These are phyloP conservation scores for Allantophomopsis lycopodina DNA, from an alignment of 2,329 filamentous ascomycete species.

Conservation along the genomic window DNA sequence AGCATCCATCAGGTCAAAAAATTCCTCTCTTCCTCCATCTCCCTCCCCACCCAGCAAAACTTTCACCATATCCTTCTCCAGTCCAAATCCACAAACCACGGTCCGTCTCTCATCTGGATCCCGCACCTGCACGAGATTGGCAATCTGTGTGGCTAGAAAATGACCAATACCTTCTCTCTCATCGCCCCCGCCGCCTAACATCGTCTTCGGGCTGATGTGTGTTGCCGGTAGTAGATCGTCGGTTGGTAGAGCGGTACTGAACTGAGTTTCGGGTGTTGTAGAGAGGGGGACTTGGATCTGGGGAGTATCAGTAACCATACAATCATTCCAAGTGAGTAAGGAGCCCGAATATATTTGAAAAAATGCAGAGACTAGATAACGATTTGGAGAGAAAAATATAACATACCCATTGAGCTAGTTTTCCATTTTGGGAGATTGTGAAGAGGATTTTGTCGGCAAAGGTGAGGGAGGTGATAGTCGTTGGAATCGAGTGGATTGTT, in stretches of 20 bases:
- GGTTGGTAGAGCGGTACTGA: conserved; percentile 33
- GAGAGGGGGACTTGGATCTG: conserved; percentile 69
- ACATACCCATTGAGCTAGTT: conserved; percentile 81
- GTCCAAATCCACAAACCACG: conserved; percentile 46
- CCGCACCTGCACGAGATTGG: conserved; percentile 60
- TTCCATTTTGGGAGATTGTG: conserved; percentile 75
- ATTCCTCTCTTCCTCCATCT: conserved; percentile 32
- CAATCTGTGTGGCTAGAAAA: conserved; percentile 80
- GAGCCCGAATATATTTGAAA: too few species aligned
- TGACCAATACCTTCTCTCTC: conserved; percentile 76
- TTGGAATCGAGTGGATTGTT: not conserved
- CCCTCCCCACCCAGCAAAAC: conserved; percentile 8
- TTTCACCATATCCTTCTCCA: conserved; percentile 23
- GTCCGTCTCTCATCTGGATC: conserved; percentile 50
- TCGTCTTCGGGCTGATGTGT: conserved; percentile 73
- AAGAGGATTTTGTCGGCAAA: conserved; percentile 89
- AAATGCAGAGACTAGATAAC: conserved; percentile 14
- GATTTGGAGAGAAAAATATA: conserved; percentile 16
- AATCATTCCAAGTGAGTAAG: too few species aligned
- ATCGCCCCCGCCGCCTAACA: conserved; percentile 71
- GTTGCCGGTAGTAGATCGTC: conserved; percentile 52
- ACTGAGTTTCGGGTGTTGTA: conserved; percentile 46
- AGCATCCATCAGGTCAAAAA: conserved; percentile 52
- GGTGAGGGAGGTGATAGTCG: not conserved
- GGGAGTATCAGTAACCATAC: too few species aligned